Evolutionary conservation across 176 grass and related monocot species (phyloP), one percentile per base, ranked within the genome.

Genomic region (Zoysia pacifica): DNA sequence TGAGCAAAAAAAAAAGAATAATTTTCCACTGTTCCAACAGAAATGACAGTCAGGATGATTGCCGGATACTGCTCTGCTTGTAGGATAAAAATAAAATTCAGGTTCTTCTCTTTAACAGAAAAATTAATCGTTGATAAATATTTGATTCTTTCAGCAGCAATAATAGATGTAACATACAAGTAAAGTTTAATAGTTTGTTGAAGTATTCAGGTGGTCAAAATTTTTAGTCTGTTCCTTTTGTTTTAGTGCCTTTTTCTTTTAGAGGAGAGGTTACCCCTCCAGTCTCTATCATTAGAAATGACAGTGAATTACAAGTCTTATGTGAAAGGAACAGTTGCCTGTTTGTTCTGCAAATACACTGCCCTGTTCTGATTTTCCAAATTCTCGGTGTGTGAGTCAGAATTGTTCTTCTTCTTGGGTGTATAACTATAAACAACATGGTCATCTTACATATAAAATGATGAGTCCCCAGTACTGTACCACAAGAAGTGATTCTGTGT

Each of bases 371-470:
- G 8, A 40, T 75, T 64, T 38, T 54, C n/a, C 15, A 70, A 81
- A 3, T 39, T 75, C 64, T 67, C 8, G 75, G 52, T 75, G 48
- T n/a, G n/a, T 86, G 66, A 18, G 56, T 64, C 67, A 59, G 47
- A 59, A 55, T 74, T 80, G 2, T 66, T 66, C 15, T 15, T 65
- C 18, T 63, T 49, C 74, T 61, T 41, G 20, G 19, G 14, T 81
- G 18, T 42, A 18, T 69, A 28, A 28, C 28, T 28, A 28, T 28
- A 62, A 74, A 68, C 15, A 68, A 40, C 35, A 72, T 3, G 5
- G 42, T 59, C 35, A 66, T 55, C 40, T 60, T 74, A 50, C 52
- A 74, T 62, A 38, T 48, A 48, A 62, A 61, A 67, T 67, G 28
- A 28, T 28, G 52, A 47, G 48, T 2, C 59, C 13, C 5, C 2